Evolutionary conservation across 169 alveolate genomes (phyloP).

Genomic region (Cryptosporidium andersoni): DNA sequence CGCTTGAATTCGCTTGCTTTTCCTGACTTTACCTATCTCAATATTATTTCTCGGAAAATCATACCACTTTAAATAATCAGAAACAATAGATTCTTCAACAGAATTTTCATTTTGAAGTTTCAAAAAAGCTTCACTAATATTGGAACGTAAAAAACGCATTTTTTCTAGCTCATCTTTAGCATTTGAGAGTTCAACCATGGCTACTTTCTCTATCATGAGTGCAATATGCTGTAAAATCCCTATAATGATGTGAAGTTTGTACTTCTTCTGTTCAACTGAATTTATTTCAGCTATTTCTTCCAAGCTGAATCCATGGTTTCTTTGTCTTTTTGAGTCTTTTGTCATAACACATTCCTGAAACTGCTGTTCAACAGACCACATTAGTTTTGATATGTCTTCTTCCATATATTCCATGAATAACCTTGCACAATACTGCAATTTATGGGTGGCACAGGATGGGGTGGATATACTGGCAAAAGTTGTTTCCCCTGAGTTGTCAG

Average conservation of each 20-base stretch:
- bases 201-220: conserved; percentile 31
- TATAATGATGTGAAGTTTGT: conserved; percentile 18
- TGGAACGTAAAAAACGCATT: conserved; percentile 20
- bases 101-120: conserved; percentile 42
- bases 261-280: conserved; percentile 57
- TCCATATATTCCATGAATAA: conserved; percentile 59
- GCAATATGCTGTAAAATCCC: conserved; percentile 28
- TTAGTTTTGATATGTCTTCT: conserved; percentile 53
- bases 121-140: conserved; percentile 64
- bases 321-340: conserved; percentile 64
- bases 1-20: conserved; percentile 67
- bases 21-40: conserved; percentile 11
- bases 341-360: conserved; percentile 65
- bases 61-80: conserved; percentile 5
- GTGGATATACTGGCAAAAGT: conserved; percentile 8
- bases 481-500: not conserved
- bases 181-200: conserved; percentile 14
- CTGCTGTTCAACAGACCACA: conserved; percentile 64
- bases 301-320: conserved; percentile 66
- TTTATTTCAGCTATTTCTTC: conserved; percentile 57
- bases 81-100: not conserved
- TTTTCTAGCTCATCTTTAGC: conserved; percentile 61
- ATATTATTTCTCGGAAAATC: conserved; percentile 10
- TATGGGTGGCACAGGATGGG: conserved; percentile 59
- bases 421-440: conserved; percentile 27